A percentile compares a stretch with the other conserved stretches of the same genome.
Conservation (phyloP, 371 early-diverging fungal species). For the Mortierella sp. region DNA sequence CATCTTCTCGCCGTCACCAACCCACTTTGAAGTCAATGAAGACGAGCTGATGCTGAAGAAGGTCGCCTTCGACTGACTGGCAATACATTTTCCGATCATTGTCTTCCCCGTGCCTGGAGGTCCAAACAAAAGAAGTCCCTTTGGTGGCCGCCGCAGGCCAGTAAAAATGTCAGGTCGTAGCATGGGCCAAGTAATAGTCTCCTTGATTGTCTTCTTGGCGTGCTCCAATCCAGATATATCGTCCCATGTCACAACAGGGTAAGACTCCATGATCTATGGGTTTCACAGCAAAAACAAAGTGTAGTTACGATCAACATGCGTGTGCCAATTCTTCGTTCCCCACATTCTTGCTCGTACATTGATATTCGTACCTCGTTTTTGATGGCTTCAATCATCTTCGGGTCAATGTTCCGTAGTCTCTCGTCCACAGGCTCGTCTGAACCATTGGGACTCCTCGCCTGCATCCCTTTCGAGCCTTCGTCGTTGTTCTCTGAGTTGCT, state of each 20-base stretch:
- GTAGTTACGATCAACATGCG: too few relatives aligned
- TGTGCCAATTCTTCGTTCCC: too few relatives aligned
- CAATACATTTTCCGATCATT: conserved; percentile 93
- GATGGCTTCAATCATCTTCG: conserved; percentile 83
- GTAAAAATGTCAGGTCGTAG: conserved; percentile 87
- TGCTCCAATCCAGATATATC: conserved; percentile 93
- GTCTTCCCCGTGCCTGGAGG: conserved; percentile 93
- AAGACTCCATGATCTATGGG: conserved; percentile 61
- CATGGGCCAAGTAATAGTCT: conserved; percentile 92
- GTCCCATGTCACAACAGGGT: conserved; percentile 71
- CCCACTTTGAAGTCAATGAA: conserved; percentile 95
- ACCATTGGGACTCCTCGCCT: conserved; percentile 12
- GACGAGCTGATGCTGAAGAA: conserved; percentile 93
- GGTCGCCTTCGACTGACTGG: conserved; percentile 86
- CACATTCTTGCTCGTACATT: too few relatives aligned
- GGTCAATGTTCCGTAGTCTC: conserved; percentile 82
- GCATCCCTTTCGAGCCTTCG: background rate
- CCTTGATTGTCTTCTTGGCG: conserved; percentile 86
- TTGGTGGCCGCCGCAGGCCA: conserved; percentile 88
- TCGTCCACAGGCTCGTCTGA: conserved; percentile 61
- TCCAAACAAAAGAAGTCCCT: conserved; percentile 88
- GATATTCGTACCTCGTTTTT: conserved; percentile 82
- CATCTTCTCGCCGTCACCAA: conserved; percentile 98
- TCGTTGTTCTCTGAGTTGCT: conserved; percentile 12
- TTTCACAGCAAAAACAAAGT: background rate